Conservation (phyloP, 345 rosid species). For the Brassica nigra region DNA sequence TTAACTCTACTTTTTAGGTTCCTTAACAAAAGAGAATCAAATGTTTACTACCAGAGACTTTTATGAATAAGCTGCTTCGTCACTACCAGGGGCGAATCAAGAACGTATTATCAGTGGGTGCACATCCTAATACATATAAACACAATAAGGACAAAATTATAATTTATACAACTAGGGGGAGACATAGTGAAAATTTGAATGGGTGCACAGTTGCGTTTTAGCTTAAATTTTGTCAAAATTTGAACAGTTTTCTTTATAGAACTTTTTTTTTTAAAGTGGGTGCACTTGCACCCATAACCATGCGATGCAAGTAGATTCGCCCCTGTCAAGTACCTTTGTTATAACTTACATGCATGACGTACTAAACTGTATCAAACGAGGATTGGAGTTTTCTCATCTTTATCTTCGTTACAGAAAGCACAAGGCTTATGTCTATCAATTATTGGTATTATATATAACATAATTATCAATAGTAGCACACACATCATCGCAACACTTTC, state of each 20-base stretch:
- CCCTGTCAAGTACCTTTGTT: not conserved
- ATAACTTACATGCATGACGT: not conserved
- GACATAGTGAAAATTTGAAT: no score
- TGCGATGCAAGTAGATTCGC: no score
- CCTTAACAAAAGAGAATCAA: not conserved
- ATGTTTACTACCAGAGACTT: not conserved
- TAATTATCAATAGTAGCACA: constrained; percentile 15
- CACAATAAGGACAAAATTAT: no score
- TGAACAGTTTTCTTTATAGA: no score
- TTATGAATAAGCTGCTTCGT: not conserved
- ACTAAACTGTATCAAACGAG: not conserved
- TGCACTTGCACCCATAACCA: no score
- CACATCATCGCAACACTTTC: constrained; percentile 30
- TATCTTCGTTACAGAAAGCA: constrained; percentile 21
- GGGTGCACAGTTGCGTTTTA: no score
- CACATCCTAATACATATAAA: no score
- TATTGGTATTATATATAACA: constrained; percentile 19
- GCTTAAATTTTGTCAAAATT: no score
- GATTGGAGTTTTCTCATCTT: not conserved
- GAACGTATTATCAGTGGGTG: no score
- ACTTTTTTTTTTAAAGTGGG: no score
- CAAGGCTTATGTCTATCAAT: constrained; percentile 1
- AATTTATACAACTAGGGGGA: no score
- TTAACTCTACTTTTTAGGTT: not conserved
- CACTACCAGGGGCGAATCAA: no score